Percentiles rank a stretch among this genome's conserved stretches.
Conservation (phyloP, 2,329 filamentous ascomycete genomes). For the Trichoderma endophyticum region DNA sequence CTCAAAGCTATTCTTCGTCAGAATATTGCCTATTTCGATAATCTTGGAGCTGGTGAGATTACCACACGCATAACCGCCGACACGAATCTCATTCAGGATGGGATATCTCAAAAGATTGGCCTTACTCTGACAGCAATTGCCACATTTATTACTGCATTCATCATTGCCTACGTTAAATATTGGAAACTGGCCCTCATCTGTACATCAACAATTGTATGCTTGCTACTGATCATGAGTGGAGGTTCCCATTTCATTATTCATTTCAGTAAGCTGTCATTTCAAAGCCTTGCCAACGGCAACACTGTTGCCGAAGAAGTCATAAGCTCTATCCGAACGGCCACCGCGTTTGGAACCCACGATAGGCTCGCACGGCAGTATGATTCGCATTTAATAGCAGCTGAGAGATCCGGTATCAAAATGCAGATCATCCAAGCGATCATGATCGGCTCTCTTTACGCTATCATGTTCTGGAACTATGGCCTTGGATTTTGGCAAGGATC, state of each 20-base stretch:
- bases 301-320: conserved; percentile 38
- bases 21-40: conserved; percentile 50
- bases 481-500: conserved; percentile 42
- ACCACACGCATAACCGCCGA: conserved; percentile 39
- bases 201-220: neutral
- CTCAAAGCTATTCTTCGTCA: conserved; percentile 45
- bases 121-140: conserved; percentile 40
- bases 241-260: neutral
- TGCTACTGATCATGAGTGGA: neutral
- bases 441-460: conserved; percentile 33
- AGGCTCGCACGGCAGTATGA: conserved; percentile 33
- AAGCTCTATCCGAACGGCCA: conserved; percentile 37
- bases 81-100: conserved; percentile 50
- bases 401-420: conserved; percentile 28
- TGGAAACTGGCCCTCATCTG: conserved; percentile 49
- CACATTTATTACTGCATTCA: conserved; percentile 43
- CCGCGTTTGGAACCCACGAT: conserved; percentile 37
- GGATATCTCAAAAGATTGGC: conserved; percentile 50
- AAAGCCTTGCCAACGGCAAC: neutral
- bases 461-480: conserved; percentile 36
- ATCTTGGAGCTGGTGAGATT: conserved; percentile 34
- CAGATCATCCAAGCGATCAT: conserved; percentile 34
- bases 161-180: conserved; percentile 49
- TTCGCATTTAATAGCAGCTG: conserved; percentile 20
- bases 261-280: neutral